A percentile compares a stretch with the other conserved stretches of the same genome.
These are phyloP conservation scores for Macrolepiota albuminosa DNA, from an alignment of 768 basidiomycete species.

Conservation along the genomic window DNA sequence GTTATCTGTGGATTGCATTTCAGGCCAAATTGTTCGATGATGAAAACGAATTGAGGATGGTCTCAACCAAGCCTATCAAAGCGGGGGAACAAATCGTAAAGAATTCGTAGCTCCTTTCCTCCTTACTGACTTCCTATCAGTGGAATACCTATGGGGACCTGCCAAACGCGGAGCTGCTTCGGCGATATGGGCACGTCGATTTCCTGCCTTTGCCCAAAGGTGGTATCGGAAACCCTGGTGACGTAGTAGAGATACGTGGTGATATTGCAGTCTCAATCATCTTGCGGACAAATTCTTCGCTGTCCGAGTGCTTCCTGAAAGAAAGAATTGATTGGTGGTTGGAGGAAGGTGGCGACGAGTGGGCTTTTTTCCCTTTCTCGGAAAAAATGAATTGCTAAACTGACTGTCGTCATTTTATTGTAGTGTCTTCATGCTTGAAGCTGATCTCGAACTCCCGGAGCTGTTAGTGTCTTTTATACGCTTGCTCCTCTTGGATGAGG, in stretches of 20 bases:
- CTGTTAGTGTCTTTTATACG: slow-evolving; percentile 61
- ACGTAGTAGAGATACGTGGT: slow-evolving; percentile 73
- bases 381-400: not conserved
- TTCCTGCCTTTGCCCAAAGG: slow-evolving; percentile 48
- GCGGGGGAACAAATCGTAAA: slow-evolving; percentile 86
- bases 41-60: slow-evolving; percentile 67
- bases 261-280: slow-evolving; percentile 55
- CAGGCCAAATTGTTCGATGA: slow-evolving; percentile 88
- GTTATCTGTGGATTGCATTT: slow-evolving; percentile 4
- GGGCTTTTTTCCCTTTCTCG: slow-evolving; percentile 20
- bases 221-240: slow-evolving; percentile 66
- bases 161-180: slow-evolving; percentile 90
- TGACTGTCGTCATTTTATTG: not conserved
- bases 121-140: slow-evolving; percentile 31
- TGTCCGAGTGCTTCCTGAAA: slow-evolving; percentile 26
- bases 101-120: slow-evolving; percentile 6
- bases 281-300: slow-evolving; percentile 14
- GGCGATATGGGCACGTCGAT: slow-evolving; percentile 93
- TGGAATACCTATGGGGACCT: slow-evolving; percentile 96
- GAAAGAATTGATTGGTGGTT: slow-evolving; percentile 92
- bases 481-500: slow-evolving; percentile 49
- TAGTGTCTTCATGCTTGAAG: slow-evolving; percentile 55
- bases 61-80: slow-evolving; percentile 67
- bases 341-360: slow-evolving; percentile 90
- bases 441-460: slow-evolving; percentile 45